Evolutionary conservation across 768 basidiomycete genomes (phyloP), one percentile per base, ranked within the genome.

Genomic region (Lactarius akahatsu): DNA sequence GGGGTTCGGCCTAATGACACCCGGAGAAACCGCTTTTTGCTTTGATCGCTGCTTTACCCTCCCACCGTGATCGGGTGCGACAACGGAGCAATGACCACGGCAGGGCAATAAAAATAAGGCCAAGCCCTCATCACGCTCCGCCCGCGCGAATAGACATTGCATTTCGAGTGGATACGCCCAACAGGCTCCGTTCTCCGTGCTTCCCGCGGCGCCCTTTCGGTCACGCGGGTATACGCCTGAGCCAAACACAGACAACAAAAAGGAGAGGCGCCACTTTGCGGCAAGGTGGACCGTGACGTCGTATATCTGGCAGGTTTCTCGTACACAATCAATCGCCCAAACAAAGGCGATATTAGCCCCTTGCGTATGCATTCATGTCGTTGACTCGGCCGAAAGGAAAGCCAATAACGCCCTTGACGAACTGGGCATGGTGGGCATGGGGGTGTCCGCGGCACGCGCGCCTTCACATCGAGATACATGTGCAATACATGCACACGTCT

Each of bases 111-210:
- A 20, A n/a, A 20, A 52, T 9, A 20, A n/a, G 26, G 30, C 41
- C 50, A 61, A 47, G 60, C 18, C 62, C 47, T 45, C 57, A 10
- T 63, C 61, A 55, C 57, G 66, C 66, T 52, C 50, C 50, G 50
- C 23, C 40, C 57, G 61, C 62, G 57, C 66, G 66, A 58, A 62
- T 52, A 52, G 50, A 23, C 23, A 52, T 41, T 41, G 52, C 30
- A 47, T 61, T 47, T 56, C 59, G 41, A 59, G 61, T 66, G 55
- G 50, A 30, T 30, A 65, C 41, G 41, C 16, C 30, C 60, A 66
- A 66, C 60, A 61, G 65, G n/a, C 34, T 47, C 66, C 66, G 66
- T 67, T 67, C 47, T 67, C 66, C 66, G 66, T 60, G 66, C 52
- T 67, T 67, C 65, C 61, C 61, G 56, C 59, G 58, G 16, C 58